These are phyloP conservation scores for Trichothecium sympodiale DNA, from an alignment of 2,329 filamentous ascomycete species.

Conservation along the genomic window DNA sequence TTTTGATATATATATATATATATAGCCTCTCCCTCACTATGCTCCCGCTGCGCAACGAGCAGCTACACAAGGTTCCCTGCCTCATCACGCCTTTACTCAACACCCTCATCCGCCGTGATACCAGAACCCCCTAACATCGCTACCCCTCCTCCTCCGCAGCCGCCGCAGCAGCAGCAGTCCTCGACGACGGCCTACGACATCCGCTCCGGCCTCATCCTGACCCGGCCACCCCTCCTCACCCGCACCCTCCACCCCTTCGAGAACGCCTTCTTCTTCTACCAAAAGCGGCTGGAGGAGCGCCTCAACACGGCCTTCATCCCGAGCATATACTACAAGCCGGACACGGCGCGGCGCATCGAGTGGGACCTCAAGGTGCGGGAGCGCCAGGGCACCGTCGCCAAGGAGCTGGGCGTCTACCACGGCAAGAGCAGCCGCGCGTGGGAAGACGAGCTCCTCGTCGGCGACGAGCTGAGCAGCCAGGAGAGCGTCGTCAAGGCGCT, in stretches of 20 bases:
- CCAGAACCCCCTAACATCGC: too few relatives aligned
- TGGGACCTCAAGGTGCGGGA: constrained; percentile 80
- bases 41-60: constrained; percentile 25
- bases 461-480: constrained; percentile 54
- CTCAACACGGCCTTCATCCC: constrained; percentile 77
- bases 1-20: constrained; percentile 6
- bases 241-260: constrained; percentile 79
- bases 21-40: constrained; percentile 18
- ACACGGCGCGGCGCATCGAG: constrained; percentile 73
- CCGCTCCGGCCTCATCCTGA: constrained; percentile 66
- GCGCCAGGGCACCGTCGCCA: constrained; percentile 60
- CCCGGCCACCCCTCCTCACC: constrained; percentile 79
- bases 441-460: constrained; percentile 83
- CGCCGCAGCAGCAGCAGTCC: constrained; percentile 6
- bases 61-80: background rate
- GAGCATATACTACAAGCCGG: constrained; percentile 90
- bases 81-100: too few relatives aligned
- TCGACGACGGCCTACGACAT: constrained; percentile 31
- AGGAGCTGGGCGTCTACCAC: constrained; percentile 79
- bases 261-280: constrained; percentile 90
- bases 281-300: constrained; percentile 91
- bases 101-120: too few relatives aligned
- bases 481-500: constrained; percentile 56
- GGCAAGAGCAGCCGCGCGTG: constrained; percentile 60
- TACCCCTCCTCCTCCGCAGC: constrained; percentile 17